Evolutionary conservation across 2,329 filamentous ascomycete species (phyloP).

Genomic region (Diaporthe destruens): DNA sequence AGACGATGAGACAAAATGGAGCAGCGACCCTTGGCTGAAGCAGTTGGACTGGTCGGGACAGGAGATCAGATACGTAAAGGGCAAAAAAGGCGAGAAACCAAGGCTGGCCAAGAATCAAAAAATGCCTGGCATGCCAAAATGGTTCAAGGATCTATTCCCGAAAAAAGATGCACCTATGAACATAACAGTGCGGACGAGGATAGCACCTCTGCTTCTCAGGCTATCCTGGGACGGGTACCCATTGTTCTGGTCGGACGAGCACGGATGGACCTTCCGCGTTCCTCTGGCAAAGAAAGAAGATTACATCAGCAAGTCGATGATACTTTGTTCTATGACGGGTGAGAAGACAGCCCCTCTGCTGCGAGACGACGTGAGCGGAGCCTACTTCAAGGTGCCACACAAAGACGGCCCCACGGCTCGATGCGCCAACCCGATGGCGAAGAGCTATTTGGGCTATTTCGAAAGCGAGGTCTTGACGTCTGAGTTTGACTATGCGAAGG

Average conservation of each 20-base stretch:
- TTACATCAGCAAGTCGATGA: slow-evolving; percentile 79
- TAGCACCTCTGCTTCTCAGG: slow-evolving; percentile 86
- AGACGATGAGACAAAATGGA: slow-evolving; percentile 75
- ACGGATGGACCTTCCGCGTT: slow-evolving; percentile 93
- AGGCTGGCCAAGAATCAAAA: slow-evolving; percentile 87
- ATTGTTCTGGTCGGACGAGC: slow-evolving; percentile 90
- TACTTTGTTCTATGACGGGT: slow-evolving; percentile 80
- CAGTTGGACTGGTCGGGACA: slow-evolving; percentile 98
- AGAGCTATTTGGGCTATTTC: slow-evolving; percentile 90
- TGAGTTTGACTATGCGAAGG: slow-evolving; percentile 90
- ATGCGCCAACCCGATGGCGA: slow-evolving; percentile 89
- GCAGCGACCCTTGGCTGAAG: slow-evolving; percentile 87
- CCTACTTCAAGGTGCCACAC: slow-evolving; percentile 95
- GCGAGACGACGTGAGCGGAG: slow-evolving; percentile 72
- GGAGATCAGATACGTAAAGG: slow-evolving; percentile 90
- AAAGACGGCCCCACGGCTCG: slow-evolving; percentile 91
- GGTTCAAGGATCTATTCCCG: slow-evolving; percentile 92
- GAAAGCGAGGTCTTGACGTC: slow-evolving; percentile 90
- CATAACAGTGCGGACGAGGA: slow-evolving; percentile 86
- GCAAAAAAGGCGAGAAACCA: slow-evolving; percentile 84
- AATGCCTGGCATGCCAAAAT: slow-evolving; percentile 92
- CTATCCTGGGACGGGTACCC: slow-evolving; percentile 92
- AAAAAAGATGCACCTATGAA: slow-evolving; percentile 77
- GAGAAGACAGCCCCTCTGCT: slow-evolving; percentile 74
- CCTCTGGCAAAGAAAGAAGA: slow-evolving; percentile 69